Conservation (phyloP, 768 basidiomycete genomes). For the Podaxis sp. region DNA sequence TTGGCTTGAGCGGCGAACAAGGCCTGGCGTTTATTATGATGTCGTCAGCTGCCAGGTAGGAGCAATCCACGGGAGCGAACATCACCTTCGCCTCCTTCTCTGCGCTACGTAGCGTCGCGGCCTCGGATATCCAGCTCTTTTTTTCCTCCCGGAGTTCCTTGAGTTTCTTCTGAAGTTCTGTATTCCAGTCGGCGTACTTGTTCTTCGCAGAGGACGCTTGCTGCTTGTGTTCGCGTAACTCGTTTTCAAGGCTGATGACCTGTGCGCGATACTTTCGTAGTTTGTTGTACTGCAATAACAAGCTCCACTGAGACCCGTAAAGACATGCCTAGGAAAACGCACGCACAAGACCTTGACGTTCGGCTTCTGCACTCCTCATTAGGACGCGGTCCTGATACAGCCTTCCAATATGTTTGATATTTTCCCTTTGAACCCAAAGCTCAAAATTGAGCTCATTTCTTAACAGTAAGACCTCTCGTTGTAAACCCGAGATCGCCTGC, state of each 20-base stretch:
- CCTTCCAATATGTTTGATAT: conserved; percentile 79
- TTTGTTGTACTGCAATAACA: conserved; percentile 66
- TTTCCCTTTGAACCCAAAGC: conserved; percentile 79
- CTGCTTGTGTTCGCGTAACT: conserved; percentile 71
- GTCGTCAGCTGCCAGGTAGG: not conserved
- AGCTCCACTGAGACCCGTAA: not conserved
- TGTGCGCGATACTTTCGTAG: conserved; percentile 73
- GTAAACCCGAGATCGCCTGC: conserved; percentile 69
- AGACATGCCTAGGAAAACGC: not conserved
- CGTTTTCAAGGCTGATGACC: conserved; percentile 63
- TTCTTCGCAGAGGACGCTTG: conserved; percentile 73
- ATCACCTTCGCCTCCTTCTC: conserved; percentile 70
- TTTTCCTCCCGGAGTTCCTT: conserved; percentile 78
- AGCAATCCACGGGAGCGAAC: not conserved
- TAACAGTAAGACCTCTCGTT: conserved; percentile 72
- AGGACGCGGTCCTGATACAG: conserved; percentile 73
- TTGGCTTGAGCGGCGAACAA: conserved; percentile 68
- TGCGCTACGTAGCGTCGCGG: conserved; percentile 63
- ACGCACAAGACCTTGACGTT: conserved; percentile 78
- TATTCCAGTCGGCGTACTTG: conserved; percentile 84
- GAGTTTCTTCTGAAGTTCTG: conserved; percentile 75
- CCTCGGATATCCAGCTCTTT: conserved; percentile 71
- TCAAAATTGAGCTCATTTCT: conserved; percentile 86
- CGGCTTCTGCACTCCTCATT: conserved; percentile 74
- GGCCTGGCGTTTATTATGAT: conserved; percentile 40